Evolutionary conservation across 306 rosid species (phyloP).

Genomic region (Geum urbanum): DNA sequence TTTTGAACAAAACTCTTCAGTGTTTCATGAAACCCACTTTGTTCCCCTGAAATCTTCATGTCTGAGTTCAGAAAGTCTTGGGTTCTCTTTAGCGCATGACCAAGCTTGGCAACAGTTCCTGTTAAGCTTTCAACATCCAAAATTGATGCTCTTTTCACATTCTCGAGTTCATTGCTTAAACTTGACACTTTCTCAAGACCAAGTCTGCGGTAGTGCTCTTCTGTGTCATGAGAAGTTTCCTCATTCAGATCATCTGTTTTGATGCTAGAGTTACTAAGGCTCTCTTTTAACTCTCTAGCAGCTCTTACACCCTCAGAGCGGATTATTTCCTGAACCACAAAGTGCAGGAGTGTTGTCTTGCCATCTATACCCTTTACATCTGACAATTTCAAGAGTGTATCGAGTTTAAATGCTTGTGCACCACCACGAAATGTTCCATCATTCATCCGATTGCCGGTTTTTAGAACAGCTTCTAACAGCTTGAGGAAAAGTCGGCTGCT

Average conservation of each 20-base stretch:
- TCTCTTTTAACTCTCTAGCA: constrained; percentile 46
- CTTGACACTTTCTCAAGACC: constrained; percentile 77
- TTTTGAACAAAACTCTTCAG: constrained; percentile 56
- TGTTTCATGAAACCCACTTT: constrained; percentile 41
- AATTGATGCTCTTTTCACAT: constrained; percentile 74
- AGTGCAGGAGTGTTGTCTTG: constrained; percentile 82
- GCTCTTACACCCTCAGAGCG: constrained; percentile 88
- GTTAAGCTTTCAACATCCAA: constrained; percentile 72
- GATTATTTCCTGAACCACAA: constrained; percentile 89
- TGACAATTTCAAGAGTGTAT: constrained; percentile 77
- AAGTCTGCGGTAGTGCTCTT: constrained; percentile 54
- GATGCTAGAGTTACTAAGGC: constrained; percentile 53
- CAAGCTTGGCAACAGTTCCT: constrained; percentile 74
- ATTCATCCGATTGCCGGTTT: constrained; percentile 97
- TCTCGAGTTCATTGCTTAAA: constrained; percentile 66
- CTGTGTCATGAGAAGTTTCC: constrained; percentile 38
- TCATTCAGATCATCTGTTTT: constrained; percentile 60
- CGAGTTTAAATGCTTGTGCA: constrained; percentile 93
- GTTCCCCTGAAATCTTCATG: constrained; percentile 32
- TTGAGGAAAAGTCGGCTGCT: constrained; percentile 86
- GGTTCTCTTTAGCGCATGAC: constrained; percentile 48
- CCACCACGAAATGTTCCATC: constrained; percentile 94
- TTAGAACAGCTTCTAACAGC: constrained; percentile 98
- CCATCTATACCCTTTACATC: constrained; percentile 97
- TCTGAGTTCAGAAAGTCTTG: constrained; percentile 55